Evolutionary conservation across 495 filamentous ascomycete species (phyloP).

Genomic region (Aspergillus hancockii): DNA sequence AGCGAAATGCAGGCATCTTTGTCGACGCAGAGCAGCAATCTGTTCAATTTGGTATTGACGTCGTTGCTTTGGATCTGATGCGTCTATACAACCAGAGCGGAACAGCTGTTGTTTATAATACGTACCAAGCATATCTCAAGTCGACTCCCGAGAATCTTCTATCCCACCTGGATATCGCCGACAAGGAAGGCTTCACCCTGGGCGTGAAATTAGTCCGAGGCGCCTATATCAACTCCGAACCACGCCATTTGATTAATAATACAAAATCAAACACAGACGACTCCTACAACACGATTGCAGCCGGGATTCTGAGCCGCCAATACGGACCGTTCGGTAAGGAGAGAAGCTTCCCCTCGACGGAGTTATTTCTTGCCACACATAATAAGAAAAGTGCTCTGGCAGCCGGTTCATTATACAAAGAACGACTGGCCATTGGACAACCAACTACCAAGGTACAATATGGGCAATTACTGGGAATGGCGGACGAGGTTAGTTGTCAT

Average conservation of each 20-base stretch:
- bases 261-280: constrained; percentile 72
- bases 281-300: constrained; percentile 57
- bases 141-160: constrained; percentile 60
- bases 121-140: constrained; percentile 86
- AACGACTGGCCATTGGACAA: constrained; percentile 27
- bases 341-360: constrained; percentile 31
- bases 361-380: constrained; percentile 44
- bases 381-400: constrained; percentile 36
- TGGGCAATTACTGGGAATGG: constrained; percentile 85
- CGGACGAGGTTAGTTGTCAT: constrained; percentile 82
- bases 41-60: constrained; percentile 74
- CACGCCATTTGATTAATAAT: constrained; percentile 69
- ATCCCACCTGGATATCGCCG: constrained; percentile 61
- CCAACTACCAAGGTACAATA: constrained; percentile 41
- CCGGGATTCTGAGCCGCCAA: constrained; percentile 35
- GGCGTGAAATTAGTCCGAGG: constrained; percentile 88
- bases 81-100: constrained; percentile 67
- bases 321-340: constrained; percentile 49
- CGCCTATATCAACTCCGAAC: constrained; percentile 80
- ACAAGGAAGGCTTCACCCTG: constrained; percentile 66
- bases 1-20: constrained; percentile 66
- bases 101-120: constrained; percentile 62
- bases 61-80: constrained; percentile 75
- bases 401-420: constrained; percentile 34
- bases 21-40: constrained; percentile 83